phyloP scores from a whole-genome alignment of 140 eudicot species.

The Erigeron philadelphicus region DNA sequence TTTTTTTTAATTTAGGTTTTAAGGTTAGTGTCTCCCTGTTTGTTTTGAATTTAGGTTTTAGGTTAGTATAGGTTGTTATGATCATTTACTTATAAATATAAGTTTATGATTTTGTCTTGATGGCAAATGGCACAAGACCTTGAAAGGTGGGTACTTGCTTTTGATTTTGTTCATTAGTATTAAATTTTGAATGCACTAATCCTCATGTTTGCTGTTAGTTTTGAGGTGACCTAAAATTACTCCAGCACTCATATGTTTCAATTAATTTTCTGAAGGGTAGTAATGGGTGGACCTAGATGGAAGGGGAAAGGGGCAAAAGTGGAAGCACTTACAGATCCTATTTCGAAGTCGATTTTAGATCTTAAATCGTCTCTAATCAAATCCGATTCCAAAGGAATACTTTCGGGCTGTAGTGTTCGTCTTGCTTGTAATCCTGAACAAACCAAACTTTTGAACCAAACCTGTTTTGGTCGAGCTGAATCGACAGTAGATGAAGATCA shows the following conservation, averaged over 20 bases:
- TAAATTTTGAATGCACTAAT: no score
- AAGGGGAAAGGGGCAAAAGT: conserved; percentile 62
- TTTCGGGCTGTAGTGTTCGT: conserved; percentile 39
- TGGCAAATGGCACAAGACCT: no score
- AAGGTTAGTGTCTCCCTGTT: background rate
- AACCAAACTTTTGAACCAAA: conserved; percentile 43
- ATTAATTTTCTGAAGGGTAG: conserved; percentile 15
- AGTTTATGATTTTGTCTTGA: no score
- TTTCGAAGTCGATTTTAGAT: conserved; percentile 42
- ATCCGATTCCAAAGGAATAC: conserved; percentile 40
- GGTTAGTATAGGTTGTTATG: no score
- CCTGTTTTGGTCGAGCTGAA: conserved; percentile 57
- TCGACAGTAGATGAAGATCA: conserved; percentile 45
- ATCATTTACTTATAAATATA: no score
- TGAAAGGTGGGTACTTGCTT: no score
- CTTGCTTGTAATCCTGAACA: conserved; percentile 42
- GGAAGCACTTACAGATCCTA: conserved; percentile 64
- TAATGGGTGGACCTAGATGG: conserved; percentile 64
- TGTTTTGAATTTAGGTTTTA: no score
- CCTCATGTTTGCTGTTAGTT: no score
- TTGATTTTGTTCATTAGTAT: no score
- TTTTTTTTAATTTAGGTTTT: background rate
- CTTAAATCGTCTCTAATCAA: conserved; percentile 43
- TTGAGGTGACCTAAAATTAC: no score
- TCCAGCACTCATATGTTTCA: background rate